These are phyloP conservation scores for Candida oleophila DNA, from an alignment of 805 yeast species.

Conservation along the genomic window DNA sequence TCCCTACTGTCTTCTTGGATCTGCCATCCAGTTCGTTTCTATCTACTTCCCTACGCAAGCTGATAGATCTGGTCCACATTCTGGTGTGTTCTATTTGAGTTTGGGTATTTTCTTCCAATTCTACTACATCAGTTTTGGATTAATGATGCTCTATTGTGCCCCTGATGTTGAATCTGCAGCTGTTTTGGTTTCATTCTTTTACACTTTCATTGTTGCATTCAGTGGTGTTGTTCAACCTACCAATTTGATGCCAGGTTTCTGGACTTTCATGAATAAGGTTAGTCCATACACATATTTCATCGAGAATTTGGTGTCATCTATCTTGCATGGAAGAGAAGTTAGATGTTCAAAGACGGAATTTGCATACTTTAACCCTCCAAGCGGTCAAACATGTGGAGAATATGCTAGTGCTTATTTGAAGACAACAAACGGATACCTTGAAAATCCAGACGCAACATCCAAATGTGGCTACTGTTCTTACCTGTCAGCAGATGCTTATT, in stretches of 20 bases:
- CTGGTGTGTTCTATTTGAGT: slow-evolving; percentile 34
- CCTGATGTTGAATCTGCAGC: slow-evolving; percentile 70
- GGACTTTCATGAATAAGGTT: slow-evolving; percentile 79
- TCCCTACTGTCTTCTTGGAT: slow-evolving; percentile 47
- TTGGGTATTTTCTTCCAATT: slow-evolving; percentile 25
- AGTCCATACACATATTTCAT: slow-evolving; percentile 75
- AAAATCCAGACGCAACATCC: slow-evolving; percentile 47
- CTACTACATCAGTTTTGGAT: slow-evolving; percentile 33
- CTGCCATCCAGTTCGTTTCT: slow-evolving; percentile 34
- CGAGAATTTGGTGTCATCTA: slow-evolving; percentile 47
- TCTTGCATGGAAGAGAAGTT: slow-evolving; percentile 50
- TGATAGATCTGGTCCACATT: slow-evolving; percentile 40
- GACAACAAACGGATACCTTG: slow-evolving; percentile 53
- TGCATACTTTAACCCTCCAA: slow-evolving; percentile 38
- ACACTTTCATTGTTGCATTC: slow-evolving; percentile 60
- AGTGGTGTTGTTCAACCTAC: slow-evolving; percentile 67
- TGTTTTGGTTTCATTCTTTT: slow-evolving; percentile 53
- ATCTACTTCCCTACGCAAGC: slow-evolving; percentile 51
- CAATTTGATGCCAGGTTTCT: slow-evolving; percentile 68
- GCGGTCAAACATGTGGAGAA: slow-evolving; percentile 62
- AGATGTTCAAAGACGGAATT: slow-evolving; percentile 28
- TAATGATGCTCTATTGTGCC: slow-evolving; percentile 51
- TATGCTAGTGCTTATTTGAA: slow-evolving; percentile 47
- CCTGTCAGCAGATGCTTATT: slow-evolving; percentile 46
- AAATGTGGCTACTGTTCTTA: slow-evolving; percentile 52